These are phyloP conservation scores for Xylaria polymorpha DNA, from an alignment of 2,329 filamentous ascomycete species.

Conservation along the genomic window DNA sequence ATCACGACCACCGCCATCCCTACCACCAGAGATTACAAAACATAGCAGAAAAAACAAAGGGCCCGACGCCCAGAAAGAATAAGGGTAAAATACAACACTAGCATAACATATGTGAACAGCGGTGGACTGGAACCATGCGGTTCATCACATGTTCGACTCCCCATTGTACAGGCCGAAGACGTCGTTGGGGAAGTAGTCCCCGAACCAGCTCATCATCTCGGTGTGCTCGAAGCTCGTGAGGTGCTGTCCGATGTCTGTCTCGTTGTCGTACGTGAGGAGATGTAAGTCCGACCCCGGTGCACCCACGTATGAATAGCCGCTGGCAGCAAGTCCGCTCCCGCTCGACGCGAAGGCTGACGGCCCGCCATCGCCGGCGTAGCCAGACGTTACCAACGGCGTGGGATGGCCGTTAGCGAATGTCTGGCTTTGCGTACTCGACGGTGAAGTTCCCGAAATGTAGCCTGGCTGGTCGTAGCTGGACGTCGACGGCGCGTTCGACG, in stretches of 20 bases:
- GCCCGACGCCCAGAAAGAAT: constrained; percentile 3
- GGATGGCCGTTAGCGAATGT: constrained; percentile 28
- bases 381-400: constrained; percentile 21
- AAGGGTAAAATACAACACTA: constrained; percentile 22
- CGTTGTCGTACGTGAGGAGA: constrained; percentile 51
- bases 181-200: constrained; percentile 50
- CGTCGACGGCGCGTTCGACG: constrained; percentile 57
- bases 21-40: constrained; percentile 16
- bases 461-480: constrained; percentile 58
- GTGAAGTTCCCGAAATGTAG: constrained; percentile 53
- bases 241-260: constrained; percentile 51
- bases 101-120: constrained; percentile 8
- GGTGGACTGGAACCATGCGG: background rate
- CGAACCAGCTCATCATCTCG: constrained; percentile 53
- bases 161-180: constrained; percentile 48
- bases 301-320: constrained; percentile 49
- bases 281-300: constrained; percentile 46
- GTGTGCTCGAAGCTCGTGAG: constrained; percentile 50
- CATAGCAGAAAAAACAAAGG: background rate
- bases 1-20: background rate
- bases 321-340: constrained; percentile 48
- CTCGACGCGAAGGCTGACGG: constrained; percentile 49
- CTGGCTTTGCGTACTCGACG: constrained; percentile 56
- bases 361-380: constrained; percentile 39
- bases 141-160: constrained; percentile 42